Evolutionary conservation across 768 basidiomycete genomes (phyloP).

Genomic region (Paxillus ammoniavirescens): DNA sequence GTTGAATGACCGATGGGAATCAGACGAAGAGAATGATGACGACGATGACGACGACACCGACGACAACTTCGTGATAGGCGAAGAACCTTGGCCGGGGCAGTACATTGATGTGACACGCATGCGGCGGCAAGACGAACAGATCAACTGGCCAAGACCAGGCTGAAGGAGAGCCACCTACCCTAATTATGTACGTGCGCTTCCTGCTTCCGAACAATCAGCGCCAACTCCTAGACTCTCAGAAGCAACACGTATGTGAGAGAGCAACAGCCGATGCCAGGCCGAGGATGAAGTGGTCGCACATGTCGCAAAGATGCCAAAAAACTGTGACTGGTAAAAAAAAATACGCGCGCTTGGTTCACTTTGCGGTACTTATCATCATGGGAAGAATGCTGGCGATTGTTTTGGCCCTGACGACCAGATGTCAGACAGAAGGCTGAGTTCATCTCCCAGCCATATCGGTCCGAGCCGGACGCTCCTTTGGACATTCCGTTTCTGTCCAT

Average conservation of each 20-base stretch:
- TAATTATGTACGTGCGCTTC: not conserved
- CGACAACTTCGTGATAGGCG: constrained; percentile 41
- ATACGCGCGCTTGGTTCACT: not conserved
- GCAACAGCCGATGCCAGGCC: not conserved
- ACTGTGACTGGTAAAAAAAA: constrained; percentile 1
- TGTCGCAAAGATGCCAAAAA: not conserved
- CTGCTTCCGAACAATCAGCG: not conserved
- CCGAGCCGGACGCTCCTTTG: constrained; percentile 12
- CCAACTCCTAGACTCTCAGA: not conserved
- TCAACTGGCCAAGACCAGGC: constrained; percentile 73
- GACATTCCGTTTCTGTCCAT: constrained; percentile 11
- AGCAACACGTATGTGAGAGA: not conserved
- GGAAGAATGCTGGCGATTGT: constrained; percentile 11
- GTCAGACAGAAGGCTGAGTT: constrained; percentile 10
- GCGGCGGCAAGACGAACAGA: constrained; percentile 51
- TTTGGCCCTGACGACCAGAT: constrained; percentile 16
- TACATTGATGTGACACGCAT: constrained; percentile 73
- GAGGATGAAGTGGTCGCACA: not conserved
- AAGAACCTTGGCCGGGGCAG: constrained; percentile 68
- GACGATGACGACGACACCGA: constrained; percentile 44
- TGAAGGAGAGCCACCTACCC: constrained; percentile 25
- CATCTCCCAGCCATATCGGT: constrained; percentile 1
- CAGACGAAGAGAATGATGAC: constrained; percentile 50
- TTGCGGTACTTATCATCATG: constrained; percentile 6
- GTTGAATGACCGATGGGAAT: constrained; percentile 61